These are phyloP conservation scores for Cordyceps pruinosa DNA, from an alignment of 2,329 filamentous ascomycete species.

Conservation along the genomic window DNA sequence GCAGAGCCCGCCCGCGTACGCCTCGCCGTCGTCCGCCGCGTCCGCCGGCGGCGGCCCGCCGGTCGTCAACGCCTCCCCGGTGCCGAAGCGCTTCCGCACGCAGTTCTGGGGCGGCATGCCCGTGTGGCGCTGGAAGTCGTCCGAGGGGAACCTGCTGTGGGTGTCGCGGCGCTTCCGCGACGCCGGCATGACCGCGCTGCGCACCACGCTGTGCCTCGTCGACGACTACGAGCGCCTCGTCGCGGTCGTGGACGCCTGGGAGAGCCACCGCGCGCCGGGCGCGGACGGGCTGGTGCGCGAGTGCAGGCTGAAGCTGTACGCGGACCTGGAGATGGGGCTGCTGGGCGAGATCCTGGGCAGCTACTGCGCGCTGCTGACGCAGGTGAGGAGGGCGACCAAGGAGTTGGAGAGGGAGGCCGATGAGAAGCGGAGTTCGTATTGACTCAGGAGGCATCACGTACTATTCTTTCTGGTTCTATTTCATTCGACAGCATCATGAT, in stretches of 20 bases:
- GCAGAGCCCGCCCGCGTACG: neutral
- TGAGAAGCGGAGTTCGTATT: neutral
- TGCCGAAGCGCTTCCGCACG: slow-evolving; percentile 7
- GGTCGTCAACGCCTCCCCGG: neutral
- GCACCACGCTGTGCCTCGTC: slow-evolving; percentile 4
- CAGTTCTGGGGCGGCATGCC: slow-evolving; percentile 10
- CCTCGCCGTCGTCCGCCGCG: neutral
- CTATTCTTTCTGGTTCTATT: too few relatives aligned
- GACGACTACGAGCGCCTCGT: slow-evolving; percentile 11
- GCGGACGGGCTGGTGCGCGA: neutral
- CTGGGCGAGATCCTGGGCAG: slow-evolving; percentile 9
- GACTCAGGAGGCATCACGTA: neutral
- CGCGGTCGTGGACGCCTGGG: slow-evolving; percentile 2
- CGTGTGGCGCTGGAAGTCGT: slow-evolving; percentile 11
- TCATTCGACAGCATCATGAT: too few relatives aligned
- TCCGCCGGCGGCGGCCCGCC: neutral
- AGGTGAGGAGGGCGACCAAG: slow-evolving; percentile 2
- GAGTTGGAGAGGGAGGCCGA: neutral
- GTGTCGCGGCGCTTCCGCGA: slow-evolving; percentile 10
- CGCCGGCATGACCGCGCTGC: neutral
- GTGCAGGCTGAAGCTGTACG: slow-evolving; percentile 7
- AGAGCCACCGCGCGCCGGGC: neutral
- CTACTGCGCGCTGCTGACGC: slow-evolving; percentile 5
- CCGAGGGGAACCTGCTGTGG: slow-evolving; percentile 9
- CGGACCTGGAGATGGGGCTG: neutral